A percentile compares a stretch with the other conserved stretches of the same genome.
Evolutionary conservation across 2,329 filamentous ascomycete genomes (phyloP).

Genomic region (Penicillium rolfsii): DNA sequence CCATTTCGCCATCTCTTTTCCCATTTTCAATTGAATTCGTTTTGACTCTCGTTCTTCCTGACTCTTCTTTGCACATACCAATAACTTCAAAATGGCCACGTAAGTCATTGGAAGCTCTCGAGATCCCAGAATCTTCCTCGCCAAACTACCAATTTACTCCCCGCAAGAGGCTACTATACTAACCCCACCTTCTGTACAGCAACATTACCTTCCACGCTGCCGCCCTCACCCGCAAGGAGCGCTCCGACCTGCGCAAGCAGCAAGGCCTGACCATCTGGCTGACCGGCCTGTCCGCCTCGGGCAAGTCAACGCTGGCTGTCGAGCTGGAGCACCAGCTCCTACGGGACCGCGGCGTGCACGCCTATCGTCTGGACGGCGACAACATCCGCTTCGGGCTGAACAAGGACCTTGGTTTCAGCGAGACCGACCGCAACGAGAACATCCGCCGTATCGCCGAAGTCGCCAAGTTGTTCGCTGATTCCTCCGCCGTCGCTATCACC

Average conservation of each 20-base stretch:
- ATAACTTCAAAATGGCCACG: constrained; percentile 41
- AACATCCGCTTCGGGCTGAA: constrained; percentile 98
- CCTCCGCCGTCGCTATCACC: constrained; percentile 82
- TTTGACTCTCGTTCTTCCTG: constrained; percentile 14
- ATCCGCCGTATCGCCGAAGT: constrained; percentile 96
- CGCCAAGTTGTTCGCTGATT: constrained; percentile 94
- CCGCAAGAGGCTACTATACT: constrained; percentile 9
- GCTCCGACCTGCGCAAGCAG: constrained; percentile 67
- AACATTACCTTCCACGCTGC: constrained; percentile 54
- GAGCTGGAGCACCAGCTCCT: constrained; percentile 96
- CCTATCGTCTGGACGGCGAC: constrained; percentile 96
- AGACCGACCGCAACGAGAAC: constrained; percentile 94
- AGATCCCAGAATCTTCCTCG: not conserved
- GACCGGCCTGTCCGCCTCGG: constrained; percentile 91
- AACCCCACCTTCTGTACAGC: constrained; percentile 29
- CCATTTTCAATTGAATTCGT: constrained; percentile 15
- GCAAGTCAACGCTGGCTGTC: constrained; percentile 95
- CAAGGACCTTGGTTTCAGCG: constrained; percentile 94
- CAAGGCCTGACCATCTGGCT: constrained; percentile 96
- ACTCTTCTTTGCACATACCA: constrained; percentile 4
- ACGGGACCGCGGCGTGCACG: constrained; percentile 68
- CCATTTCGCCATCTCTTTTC: constrained; percentile 18
- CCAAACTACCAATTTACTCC: not conserved
- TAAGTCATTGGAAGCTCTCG: constrained; percentile 27
- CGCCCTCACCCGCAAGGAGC: constrained; percentile 47